A percentile compares a stretch with the other conserved stretches of the same genome.
These are phyloP conservation scores for Hymenoscyphus infarciens DNA, from an alignment of 2,329 filamentous ascomycete species.

Conservation along the genomic window DNA sequence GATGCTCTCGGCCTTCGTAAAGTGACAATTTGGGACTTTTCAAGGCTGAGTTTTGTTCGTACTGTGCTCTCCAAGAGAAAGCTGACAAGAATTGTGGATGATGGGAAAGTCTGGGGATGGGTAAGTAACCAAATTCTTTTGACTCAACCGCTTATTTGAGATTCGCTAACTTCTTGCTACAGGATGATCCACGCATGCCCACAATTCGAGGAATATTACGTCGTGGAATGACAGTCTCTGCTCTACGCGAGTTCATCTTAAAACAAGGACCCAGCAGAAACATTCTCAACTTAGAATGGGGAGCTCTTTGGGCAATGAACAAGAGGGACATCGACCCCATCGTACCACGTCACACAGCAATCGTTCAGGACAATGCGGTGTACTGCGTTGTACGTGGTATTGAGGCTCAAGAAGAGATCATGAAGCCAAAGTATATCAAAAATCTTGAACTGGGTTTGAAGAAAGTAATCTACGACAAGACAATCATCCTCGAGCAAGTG, in stretches of 20 bases:
- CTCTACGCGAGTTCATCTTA: conserved; percentile 74
- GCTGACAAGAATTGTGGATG: conserved; percentile 73
- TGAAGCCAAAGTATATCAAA: background rate
- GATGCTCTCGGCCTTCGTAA: conserved; percentile 66
- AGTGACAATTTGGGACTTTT: conserved; percentile 80
- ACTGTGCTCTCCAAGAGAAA: conserved; percentile 81
- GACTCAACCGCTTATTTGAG: background rate
- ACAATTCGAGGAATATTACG: conserved; percentile 75
- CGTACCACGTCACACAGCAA: conserved; percentile 53
- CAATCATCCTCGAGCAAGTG: background rate
- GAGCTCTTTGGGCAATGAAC: conserved; percentile 61
- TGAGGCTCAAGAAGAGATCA: background rate
- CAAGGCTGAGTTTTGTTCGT: conserved; percentile 76
- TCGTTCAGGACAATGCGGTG: background rate
- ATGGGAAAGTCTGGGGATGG: conserved; percentile 73
- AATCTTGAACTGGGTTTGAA: background rate
- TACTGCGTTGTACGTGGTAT: background rate
- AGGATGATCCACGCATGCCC: conserved; percentile 75
- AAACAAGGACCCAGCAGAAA: conserved; percentile 78
- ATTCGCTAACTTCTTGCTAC: background rate
- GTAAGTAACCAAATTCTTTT: background rate
- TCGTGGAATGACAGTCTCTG: conserved; percentile 70
- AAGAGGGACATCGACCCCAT: conserved; percentile 75
- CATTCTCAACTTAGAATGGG: conserved; percentile 78
- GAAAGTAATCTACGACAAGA: background rate